Percentiles rank a stretch among this genome's conserved stretches.
These are phyloP conservation scores for Persicaria maculosa DNA, from an alignment of 148 eudicot genomes.

Conservation along the genomic window DNA sequence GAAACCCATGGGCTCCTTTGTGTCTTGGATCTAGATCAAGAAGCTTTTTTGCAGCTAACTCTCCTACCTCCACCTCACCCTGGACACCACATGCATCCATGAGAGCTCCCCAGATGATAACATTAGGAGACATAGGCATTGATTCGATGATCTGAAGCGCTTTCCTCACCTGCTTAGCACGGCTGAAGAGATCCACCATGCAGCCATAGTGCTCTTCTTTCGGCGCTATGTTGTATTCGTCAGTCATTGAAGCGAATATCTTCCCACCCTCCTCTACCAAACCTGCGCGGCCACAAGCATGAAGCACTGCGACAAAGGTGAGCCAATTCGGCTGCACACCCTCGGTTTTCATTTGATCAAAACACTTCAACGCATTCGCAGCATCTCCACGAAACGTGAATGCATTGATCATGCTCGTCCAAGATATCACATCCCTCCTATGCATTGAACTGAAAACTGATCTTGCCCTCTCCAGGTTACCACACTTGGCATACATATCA, in stretches of 20 bases:
- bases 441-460: conserved; percentile 36
- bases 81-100: conserved; percentile 49
- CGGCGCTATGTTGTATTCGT: conserved; percentile 34
- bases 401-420: conserved; percentile 46
- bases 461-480: conserved; percentile 39
- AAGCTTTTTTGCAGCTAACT: conserved; percentile 1
- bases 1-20: not conserved
- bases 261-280: conserved; percentile 40
- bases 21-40: not conserved
- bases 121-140: conserved; percentile 53
- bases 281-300: conserved; percentile 59
- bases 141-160: conserved; percentile 40
- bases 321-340: conserved; percentile 1
- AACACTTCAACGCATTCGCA: conserved; percentile 27
- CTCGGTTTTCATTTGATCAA: conserved; percentile 28
- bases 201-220: conserved; percentile 55
- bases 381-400: conserved; percentile 50
- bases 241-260: conserved; percentile 35
- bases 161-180: conserved; percentile 40
- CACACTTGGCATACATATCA: conserved; percentile 69
- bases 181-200: conserved; percentile 54
- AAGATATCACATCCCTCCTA: conserved; percentile 39
- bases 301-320: conserved; percentile 39
- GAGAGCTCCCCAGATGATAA: conserved; percentile 52
- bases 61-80: conserved; percentile 41